Percentiles rank a stretch among this genome's conserved stretches.
Conservation (phyloP, 208 protist species). For the Leptomonas seymouri region DNA sequence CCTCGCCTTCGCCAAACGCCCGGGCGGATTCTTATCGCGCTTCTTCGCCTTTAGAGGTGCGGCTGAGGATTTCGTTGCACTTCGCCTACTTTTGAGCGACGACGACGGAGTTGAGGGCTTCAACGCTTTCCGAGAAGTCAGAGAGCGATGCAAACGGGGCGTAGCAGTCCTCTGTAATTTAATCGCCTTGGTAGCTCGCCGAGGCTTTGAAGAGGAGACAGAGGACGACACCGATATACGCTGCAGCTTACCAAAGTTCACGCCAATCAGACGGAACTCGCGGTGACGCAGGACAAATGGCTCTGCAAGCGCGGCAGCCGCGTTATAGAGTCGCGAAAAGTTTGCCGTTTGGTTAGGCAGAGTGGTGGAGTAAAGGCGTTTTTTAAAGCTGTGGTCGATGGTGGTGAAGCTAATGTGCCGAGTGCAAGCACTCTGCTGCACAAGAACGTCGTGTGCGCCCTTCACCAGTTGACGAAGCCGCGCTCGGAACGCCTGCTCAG, state of each 20-base stretch:
- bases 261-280: conserved; percentile 49
- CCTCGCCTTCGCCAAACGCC: background rate
- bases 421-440: conserved; percentile 28
- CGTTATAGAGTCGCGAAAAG: conserved; percentile 25
- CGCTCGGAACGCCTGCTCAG: conserved; percentile 19
- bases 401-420: conserved; percentile 34
- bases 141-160: background rate
- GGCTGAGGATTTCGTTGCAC: no score
- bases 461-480: conserved; percentile 23
- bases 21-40: background rate
- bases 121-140: background rate
- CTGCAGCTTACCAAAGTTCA: conserved; percentile 41
- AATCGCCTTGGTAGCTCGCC: background rate
- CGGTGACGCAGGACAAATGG: conserved; percentile 23
- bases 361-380: conserved; percentile 25
- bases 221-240: background rate
- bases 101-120: no score
- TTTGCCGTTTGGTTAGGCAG: conserved; percentile 38
- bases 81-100: no score
- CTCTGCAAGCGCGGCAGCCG: conserved; percentile 20
- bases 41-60: no score
- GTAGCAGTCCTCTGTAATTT: background rate
- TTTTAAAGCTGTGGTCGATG: conserved; percentile 38
- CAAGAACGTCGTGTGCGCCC: conserved; percentile 34
- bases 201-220: background rate